Conservation (phyloP, 1,284 basidiomycete genomes). For the Moesziomyces antarcticus region DNA sequence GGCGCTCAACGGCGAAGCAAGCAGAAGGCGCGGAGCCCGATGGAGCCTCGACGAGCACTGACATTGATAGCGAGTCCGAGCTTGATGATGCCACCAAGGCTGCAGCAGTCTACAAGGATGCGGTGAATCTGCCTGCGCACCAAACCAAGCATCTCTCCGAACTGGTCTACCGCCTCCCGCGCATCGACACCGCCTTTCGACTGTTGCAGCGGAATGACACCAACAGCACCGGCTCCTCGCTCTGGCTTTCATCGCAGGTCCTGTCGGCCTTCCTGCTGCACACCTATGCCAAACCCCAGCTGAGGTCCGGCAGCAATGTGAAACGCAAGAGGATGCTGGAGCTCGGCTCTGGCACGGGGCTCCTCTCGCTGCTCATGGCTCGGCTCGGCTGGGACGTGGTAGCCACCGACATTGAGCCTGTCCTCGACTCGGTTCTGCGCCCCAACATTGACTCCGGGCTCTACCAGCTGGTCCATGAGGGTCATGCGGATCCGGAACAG, state of each 20-base stretch:
- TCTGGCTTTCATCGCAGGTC: constrained; percentile 52
- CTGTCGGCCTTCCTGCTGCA: constrained; percentile 41
- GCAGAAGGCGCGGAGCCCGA: background rate
- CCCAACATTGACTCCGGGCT: constrained; percentile 75
- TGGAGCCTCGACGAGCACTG: background rate
- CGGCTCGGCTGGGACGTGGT: constrained; percentile 80
- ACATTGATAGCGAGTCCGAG: constrained; percentile 8
- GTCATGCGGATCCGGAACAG: constrained; percentile 37
- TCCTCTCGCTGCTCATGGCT: constrained; percentile 73
- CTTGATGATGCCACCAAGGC: background rate
- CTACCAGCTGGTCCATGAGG: constrained; percentile 11
- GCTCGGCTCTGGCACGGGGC: constrained; percentile 48
- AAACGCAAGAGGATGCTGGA: constrained; percentile 22
- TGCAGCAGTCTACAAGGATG: constrained; percentile 2
- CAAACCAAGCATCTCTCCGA: constrained; percentile 45
- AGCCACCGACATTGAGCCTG: constrained; percentile 80
- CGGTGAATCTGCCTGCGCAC: constrained; percentile 46
- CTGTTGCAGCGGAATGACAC: constrained; percentile 41
- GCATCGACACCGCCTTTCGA: constrained; percentile 22
- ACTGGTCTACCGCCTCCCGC: constrained; percentile 36
- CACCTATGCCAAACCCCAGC: constrained; percentile 7
- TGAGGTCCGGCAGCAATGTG: too few species aligned
- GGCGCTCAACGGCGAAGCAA: background rate
- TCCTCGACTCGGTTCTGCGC: constrained; percentile 76
- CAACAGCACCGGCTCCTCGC: constrained; percentile 47